phyloP scores from a whole-genome alignment of 129 eudicot species.

The Helianthus tuberosus region DNA sequence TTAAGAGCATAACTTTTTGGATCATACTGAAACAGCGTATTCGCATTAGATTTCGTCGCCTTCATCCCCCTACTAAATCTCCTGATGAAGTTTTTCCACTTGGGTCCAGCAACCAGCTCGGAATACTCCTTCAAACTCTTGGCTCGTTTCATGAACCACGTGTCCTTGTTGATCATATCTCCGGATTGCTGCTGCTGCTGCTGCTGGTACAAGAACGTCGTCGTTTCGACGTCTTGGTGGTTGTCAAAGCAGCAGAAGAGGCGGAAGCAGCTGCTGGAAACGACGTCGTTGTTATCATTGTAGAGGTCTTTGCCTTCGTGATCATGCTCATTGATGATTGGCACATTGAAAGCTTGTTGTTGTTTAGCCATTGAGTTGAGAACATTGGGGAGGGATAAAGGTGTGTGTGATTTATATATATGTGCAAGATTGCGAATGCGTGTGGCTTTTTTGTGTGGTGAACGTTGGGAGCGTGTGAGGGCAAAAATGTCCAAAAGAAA shows the following conservation, averaged over 20 bases:
- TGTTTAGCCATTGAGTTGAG: constrained; percentile 25
- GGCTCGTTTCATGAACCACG: constrained; percentile 54
- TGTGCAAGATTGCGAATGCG: constrained; percentile 22
- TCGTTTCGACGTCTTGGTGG: constrained; percentile 28
- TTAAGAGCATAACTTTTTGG: constrained; percentile 72
- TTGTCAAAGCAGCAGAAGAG: constrained; percentile 44
- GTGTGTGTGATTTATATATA: constrained; percentile 20
- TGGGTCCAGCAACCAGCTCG: constrained; percentile 84
- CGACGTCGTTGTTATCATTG: constrained; percentile 13
- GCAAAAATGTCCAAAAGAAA: constrained; percentile 10
- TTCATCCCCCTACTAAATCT: constrained; percentile 52
- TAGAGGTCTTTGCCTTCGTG: constrained; percentile 30
- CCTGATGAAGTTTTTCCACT: constrained; percentile 85
- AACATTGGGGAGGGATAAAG: neutral
- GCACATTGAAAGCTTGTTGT: constrained; percentile 18
- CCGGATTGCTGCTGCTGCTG: constrained; percentile 23
- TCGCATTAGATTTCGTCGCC: constrained; percentile 34
- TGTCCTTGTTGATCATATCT: constrained; percentile 46
- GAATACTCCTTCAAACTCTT: constrained; percentile 62
- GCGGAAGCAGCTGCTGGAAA: constrained; percentile 36
- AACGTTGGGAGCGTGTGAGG: constrained; percentile 16
- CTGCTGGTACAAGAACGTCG: constrained; percentile 19
- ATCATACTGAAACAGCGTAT: constrained; percentile 57
- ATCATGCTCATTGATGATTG: constrained; percentile 33
- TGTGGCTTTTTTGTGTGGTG: constrained; percentile 37